These are phyloP conservation scores for Haematococcus lacustris DNA, from an alignment of 139 green algal species.

Conservation along the genomic window DNA sequence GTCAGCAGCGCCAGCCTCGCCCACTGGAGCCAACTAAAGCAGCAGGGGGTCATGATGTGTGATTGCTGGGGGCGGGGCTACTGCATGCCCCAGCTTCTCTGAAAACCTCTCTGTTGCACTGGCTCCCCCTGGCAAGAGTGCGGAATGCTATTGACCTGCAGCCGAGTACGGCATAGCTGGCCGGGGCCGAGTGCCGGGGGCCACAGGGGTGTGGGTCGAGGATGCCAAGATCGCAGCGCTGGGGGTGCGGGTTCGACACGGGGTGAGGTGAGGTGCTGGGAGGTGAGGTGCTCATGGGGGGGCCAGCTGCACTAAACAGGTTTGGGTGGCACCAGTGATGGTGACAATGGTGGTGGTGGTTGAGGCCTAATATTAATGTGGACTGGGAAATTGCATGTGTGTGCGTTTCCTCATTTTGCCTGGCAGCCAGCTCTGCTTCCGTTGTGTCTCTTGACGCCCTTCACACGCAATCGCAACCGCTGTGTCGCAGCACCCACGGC, in stretches of 20 bases:
- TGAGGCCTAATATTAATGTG: background rate
- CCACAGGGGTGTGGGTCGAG: slow-evolving; percentile 84
- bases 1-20: too few relatives aligned
- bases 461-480: background rate
- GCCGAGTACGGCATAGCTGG: slow-evolving; percentile 5
- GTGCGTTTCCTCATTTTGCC: too few relatives aligned
- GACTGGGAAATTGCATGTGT: background rate
- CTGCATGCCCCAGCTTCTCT: too few relatives aligned
- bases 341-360: background rate
- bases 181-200: slow-evolving; percentile 16
- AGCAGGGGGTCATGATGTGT: background rate
- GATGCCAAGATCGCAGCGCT: slow-evolving; percentile 86
- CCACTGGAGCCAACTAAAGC: too few relatives aligned
- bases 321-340: background rate
- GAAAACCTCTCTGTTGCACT: too few relatives aligned
- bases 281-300: too few relatives aligned
- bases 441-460: background rate
- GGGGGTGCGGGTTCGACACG: slow-evolving; percentile 79
- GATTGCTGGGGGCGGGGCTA: background rate
- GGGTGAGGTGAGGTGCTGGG: slow-evolving; percentile 59
- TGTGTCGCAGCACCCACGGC: slow-evolving; percentile 8
- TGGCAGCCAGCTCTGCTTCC: background rate
- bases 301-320: background rate
- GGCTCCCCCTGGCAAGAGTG: too few relatives aligned
- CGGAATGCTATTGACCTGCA: slow-evolving; percentile 3